These are phyloP conservation scores for Monosporascus cannonballus DNA, from an alignment of 2,329 filamentous ascomycete genomes.

Conservation along the genomic window DNA sequence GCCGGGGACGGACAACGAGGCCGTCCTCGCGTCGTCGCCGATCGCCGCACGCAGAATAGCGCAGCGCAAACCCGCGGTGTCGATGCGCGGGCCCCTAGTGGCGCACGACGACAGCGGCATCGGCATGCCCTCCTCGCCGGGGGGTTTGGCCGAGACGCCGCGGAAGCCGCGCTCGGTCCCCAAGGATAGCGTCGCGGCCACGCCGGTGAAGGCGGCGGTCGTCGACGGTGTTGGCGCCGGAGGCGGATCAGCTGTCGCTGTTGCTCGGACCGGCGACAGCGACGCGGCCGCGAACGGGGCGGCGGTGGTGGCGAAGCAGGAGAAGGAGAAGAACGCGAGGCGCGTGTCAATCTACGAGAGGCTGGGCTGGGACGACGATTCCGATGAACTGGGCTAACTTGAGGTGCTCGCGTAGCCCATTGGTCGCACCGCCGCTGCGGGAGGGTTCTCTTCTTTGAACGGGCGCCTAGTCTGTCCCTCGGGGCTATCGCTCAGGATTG, in stretches of 20 bases:
- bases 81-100: constrained; percentile 4
- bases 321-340: constrained; percentile 8
- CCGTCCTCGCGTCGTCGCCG: constrained; percentile 25
- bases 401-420: not conserved
- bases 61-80: constrained; percentile 12
- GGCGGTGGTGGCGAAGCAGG: not conserved
- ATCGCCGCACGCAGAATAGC: constrained; percentile 18
- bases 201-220: constrained; percentile 7
- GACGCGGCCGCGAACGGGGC: not conserved
- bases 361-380: constrained; percentile 54
- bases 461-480: too few relatives aligned
- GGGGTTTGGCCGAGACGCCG: constrained; percentile 29
- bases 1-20: constrained; percentile 17
- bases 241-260: constrained; percentile 1
- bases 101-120: constrained; percentile 23
- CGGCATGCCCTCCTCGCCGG: constrained; percentile 24
- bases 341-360: constrained; percentile 45
- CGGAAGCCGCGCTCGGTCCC: constrained; percentile 22
- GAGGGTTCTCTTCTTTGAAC: too few relatives aligned
- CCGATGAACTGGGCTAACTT: constrained; percentile 30
- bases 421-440: too few relatives aligned
- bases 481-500: too few relatives aligned
- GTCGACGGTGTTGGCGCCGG: not conserved
- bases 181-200: not conserved
- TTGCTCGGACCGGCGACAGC: not conserved